Conservation (phyloP, 2,329 filamentous ascomycete genomes). For the Alternaria tenuissima region DNA sequence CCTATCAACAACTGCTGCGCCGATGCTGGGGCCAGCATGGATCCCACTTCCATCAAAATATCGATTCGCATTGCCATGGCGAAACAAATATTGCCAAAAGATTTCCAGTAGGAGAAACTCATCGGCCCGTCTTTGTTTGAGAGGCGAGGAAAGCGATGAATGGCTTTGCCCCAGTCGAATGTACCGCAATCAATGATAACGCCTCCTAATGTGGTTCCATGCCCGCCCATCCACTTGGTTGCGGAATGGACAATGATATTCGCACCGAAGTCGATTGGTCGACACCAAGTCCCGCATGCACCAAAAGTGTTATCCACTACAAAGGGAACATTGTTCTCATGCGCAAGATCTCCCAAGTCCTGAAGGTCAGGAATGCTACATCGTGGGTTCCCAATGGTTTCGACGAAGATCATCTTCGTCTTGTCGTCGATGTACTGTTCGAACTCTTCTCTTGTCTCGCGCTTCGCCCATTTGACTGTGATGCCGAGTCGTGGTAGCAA, state of each 20-base stretch:
- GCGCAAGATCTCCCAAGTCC: slow-evolving; percentile 26
- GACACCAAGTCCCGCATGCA: slow-evolving; percentile 32
- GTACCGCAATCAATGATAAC: slow-evolving; percentile 38
- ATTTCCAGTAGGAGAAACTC: background rate
- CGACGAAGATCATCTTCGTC: slow-evolving; percentile 30
- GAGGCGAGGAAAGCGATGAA: slow-evolving; percentile 33
- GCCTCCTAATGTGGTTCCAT: slow-evolving; percentile 39
- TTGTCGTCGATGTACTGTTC: slow-evolving; percentile 28
- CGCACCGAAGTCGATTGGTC: slow-evolving; percentile 32
- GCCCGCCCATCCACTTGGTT: slow-evolving; percentile 46
- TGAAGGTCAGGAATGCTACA: slow-evolving; percentile 33
- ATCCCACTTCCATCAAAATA: slow-evolving; percentile 29
- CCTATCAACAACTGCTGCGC: slow-evolving; percentile 15
- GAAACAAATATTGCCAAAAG: background rate
- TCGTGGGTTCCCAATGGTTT: slow-evolving; percentile 36
- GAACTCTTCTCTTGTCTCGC: slow-evolving; percentile 26
- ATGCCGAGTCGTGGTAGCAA: slow-evolving; percentile 1
- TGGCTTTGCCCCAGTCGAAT: slow-evolving; percentile 34
- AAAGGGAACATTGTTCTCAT: slow-evolving; percentile 31
- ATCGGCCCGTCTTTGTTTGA: background rate
- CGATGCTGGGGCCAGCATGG: slow-evolving; percentile 35
- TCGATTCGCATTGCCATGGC: slow-evolving; percentile 29
- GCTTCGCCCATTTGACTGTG: slow-evolving; percentile 51
- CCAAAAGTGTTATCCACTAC: slow-evolving; percentile 42
- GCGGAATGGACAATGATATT: slow-evolving; percentile 37